These are phyloP conservation scores for Lenwebbia sp. DNA, from an alignment of 345 rosid species.

Conservation along the genomic window DNA sequence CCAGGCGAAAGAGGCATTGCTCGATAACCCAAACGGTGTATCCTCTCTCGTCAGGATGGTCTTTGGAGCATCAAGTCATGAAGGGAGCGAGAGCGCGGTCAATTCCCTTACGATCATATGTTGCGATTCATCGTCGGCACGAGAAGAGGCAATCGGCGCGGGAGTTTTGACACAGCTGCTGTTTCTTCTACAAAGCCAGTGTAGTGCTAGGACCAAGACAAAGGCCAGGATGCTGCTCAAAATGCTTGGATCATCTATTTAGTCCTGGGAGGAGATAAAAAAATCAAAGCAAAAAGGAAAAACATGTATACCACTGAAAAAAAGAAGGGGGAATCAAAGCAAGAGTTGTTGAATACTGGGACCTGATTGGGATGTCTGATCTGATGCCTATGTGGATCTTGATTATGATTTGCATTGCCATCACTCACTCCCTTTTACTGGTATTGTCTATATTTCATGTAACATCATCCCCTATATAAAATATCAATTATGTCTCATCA, in stretches of 20 bases:
- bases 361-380: neutral
- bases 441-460: neutral
- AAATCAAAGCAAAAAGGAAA: neutral
- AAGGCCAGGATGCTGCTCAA: constrained; percentile 11
- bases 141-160: constrained; percentile 2
- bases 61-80: constrained; percentile 48
- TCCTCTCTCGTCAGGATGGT: constrained; percentile 38
- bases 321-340: neutral
- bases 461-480: neutral
- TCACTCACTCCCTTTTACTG: neutral
- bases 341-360: neutral
- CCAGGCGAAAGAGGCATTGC: constrained; percentile 21
- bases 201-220: constrained; percentile 5
- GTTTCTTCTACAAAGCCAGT: constrained; percentile 8
- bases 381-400: neutral
- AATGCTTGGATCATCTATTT: neutral
- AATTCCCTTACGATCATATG: constrained; percentile 30
- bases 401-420: neutral
- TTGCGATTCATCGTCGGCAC: constrained; percentile 22
- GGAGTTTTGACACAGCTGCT: constrained; percentile 10
- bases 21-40: constrained; percentile 20
- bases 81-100: constrained; percentile 48
- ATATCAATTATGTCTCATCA: neutral
- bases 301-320: neutral
- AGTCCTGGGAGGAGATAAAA: neutral